These are phyloP conservation scores for Ophiostoma populinum DNA, from an alignment of 2,329 filamentous ascomycete genomes.

Conservation along the genomic window DNA sequence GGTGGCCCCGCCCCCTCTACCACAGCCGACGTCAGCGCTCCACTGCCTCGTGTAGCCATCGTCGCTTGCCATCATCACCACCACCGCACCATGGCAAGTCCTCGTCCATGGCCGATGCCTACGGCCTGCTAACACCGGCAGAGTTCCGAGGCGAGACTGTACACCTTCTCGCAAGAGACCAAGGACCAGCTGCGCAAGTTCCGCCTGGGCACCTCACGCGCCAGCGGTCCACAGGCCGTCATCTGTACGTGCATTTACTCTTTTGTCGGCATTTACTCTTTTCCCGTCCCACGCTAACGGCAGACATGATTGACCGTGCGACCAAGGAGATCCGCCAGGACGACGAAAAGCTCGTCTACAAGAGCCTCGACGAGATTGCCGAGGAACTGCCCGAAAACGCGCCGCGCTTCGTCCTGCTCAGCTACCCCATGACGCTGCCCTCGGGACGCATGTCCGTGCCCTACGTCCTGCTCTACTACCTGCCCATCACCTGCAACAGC, in stretches of 20 bases:
- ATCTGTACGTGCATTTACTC: constrained; percentile 54
- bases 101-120: no score
- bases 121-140: constrained; percentile 13
- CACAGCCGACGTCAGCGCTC: no score
- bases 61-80: no score
- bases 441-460: constrained; percentile 76
- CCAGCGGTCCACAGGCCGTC: constrained; percentile 73
- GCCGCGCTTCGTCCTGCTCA: constrained; percentile 76
- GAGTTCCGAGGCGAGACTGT: constrained; percentile 73
- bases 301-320: constrained; percentile 68
- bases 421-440: constrained; percentile 70
- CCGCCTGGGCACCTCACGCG: constrained; percentile 73
- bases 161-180: constrained; percentile 82
- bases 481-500: constrained; percentile 78
- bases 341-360: constrained; percentile 62
- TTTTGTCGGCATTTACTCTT: background rate
- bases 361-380: constrained; percentile 58
- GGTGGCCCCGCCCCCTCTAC: no score
- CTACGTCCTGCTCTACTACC: constrained; percentile 88
- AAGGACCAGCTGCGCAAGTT: constrained; percentile 88
- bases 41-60: no score
- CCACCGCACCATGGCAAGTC: background rate
- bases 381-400: constrained; percentile 88
- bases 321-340: constrained; percentile 79
- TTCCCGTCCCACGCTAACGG: background rate